phyloP scores from a whole-genome alignment of 305 asterid species.

The Fraxinus sp. region DNA sequence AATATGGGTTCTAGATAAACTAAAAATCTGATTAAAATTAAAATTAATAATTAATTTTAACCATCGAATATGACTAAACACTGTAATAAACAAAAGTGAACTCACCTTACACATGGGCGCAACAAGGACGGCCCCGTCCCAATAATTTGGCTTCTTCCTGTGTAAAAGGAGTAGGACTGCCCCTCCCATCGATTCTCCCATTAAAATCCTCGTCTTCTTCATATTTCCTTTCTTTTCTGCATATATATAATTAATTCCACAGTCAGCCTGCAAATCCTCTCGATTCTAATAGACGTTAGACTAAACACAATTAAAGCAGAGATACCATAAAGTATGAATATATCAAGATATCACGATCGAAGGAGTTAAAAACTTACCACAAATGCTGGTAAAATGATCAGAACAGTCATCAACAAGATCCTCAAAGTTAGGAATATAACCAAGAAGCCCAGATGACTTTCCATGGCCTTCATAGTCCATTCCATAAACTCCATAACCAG shows the following conservation, averaged over 20 bases:
- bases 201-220: conserved; percentile 53
- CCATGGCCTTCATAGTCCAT: conserved; percentile 70
- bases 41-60: no score
- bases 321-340: neutral
- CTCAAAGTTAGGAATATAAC: conserved; percentile 42
- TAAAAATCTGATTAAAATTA: no score
- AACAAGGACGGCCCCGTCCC: conserved; percentile 61
- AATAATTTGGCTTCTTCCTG: conserved; percentile 48
- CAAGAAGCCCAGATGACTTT: conserved; percentile 57
- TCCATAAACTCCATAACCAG: conserved; percentile 60
- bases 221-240: conserved; percentile 48
- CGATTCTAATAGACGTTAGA: neutral
- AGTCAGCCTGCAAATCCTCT: neutral
- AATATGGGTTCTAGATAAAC: no score
- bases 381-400: conserved; percentile 43
- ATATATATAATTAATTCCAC: neutral
- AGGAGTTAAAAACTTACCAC: conserved; percentile 29
- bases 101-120: conserved; percentile 68
- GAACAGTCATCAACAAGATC: conserved; percentile 50
- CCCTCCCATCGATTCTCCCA: conserved; percentile 82
- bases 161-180: conserved; percentile 57
- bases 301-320: neutral
- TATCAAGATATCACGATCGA: neutral
- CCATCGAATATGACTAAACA: neutral
- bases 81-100: neutral